These are phyloP conservation scores for Babesia sp. DNA, from an alignment of 169 alveolate genomes.

Conservation along the genomic window DNA sequence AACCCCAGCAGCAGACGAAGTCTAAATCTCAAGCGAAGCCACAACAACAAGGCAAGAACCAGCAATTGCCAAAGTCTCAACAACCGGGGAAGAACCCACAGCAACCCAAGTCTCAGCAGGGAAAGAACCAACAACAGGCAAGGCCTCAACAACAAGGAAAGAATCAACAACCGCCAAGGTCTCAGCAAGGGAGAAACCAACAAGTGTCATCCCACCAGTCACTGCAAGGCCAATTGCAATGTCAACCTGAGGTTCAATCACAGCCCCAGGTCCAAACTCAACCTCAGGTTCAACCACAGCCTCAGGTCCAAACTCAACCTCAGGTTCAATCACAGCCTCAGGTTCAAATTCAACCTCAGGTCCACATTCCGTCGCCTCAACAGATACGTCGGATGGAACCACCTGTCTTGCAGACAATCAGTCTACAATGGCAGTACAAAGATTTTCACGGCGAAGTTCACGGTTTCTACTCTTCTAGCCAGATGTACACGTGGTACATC, in stretches of 20 bases:
- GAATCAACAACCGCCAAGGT: neutral
- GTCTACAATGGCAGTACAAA: slow-evolving; percentile 77
- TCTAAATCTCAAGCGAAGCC: neutral
- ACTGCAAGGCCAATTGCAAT: neutral
- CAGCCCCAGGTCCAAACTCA: neutral
- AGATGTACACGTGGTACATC: slow-evolving; percentile 77
- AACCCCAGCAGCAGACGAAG: neutral
- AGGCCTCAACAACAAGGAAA: neutral
- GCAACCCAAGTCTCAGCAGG: neutral
- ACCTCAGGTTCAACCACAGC: neutral
- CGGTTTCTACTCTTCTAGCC: slow-evolving; percentile 78
- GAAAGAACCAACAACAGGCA: neutral
- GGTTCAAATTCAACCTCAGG: neutral
- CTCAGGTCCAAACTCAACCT: neutral
- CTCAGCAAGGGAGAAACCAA: neutral
- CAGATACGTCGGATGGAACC: too few relatives aligned
- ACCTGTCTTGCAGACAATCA: neutral
- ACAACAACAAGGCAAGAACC: neutral
- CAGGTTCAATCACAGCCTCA: neutral
- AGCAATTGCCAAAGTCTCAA: neutral
- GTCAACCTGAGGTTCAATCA: neutral
- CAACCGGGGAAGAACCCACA: neutral
- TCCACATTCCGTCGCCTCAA: neutral
- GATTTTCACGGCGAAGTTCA: slow-evolving; percentile 78
- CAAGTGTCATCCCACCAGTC: neutral